Conservation (phyloP, 2,329 filamentous ascomycete species). For the Colletotrichum noveboracense region DNA sequence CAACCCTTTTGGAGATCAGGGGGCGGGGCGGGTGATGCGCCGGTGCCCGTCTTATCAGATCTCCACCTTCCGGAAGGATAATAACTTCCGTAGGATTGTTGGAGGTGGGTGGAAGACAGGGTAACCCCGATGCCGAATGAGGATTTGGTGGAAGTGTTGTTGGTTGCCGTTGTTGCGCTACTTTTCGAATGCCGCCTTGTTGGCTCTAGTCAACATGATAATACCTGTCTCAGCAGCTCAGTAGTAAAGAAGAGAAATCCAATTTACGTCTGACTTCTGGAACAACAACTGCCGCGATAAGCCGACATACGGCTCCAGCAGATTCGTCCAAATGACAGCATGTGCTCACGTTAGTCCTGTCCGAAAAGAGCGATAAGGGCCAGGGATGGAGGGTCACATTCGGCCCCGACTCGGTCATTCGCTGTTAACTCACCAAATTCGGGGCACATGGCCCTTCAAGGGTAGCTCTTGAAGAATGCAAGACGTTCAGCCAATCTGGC, state of each 20-base stretch:
- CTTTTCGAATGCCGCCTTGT: no score
- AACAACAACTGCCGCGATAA: neutral
- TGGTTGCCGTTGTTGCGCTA: neutral
- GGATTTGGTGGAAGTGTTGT: neutral
- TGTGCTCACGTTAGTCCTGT: conserved; percentile 1
- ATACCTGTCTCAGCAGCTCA: neutral
- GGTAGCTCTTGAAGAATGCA: neutral
- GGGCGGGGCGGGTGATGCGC: neutral
- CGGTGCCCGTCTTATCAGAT: neutral
- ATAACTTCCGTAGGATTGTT: neutral
- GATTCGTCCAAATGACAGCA: neutral
- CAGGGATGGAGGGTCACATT: conserved; percentile 6
- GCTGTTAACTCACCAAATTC: neutral
- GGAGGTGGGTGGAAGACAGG: neutral
- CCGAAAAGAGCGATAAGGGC: neutral
- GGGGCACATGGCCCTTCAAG: conserved; percentile 9
- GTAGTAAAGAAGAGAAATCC: neutral
- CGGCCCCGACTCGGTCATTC: conserved; percentile 17
- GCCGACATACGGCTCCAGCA: neutral
- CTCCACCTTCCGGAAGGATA: neutral
- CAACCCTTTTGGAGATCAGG: neutral
- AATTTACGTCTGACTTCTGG: neutral
- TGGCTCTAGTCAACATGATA: neutral
- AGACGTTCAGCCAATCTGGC: neutral
- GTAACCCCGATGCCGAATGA: neutral